Evolutionary conservation across 129 eudicot species (phyloP).

Genomic region (Deinandra increscens): DNA sequence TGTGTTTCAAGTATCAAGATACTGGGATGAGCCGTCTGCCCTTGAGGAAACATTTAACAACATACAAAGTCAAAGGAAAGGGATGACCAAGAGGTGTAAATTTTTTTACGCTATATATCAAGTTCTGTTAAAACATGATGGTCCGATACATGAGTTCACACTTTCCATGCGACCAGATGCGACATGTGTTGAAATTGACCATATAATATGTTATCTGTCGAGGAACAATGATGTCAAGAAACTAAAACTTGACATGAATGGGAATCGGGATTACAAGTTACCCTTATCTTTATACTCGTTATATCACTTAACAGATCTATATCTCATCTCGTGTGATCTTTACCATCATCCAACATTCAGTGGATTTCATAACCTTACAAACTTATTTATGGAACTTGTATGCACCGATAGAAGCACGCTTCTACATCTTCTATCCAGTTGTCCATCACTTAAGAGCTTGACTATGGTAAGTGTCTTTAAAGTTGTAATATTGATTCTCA

Average conservation of each 20-base stretch:
- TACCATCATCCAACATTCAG: background rate
- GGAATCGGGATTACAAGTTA: background rate
- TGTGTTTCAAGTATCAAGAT: background rate
- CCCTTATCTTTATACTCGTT: background rate
- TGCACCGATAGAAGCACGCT: background rate
- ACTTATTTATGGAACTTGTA: background rate
- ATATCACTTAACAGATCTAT: background rate
- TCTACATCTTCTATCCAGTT: slow-evolving; percentile 4
- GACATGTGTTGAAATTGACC: slow-evolving; percentile 17
- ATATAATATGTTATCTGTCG: background rate
- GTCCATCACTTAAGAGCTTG: slow-evolving; percentile 16
- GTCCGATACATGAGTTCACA: slow-evolving; percentile 6
- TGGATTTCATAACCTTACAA: slow-evolving; percentile 11
- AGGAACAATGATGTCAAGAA: background rate
- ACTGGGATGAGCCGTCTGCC: background rate
- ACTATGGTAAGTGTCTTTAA: too few relatives aligned
- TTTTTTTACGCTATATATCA: slow-evolving; percentile 11
- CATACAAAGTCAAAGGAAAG: background rate
- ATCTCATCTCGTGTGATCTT: background rate
- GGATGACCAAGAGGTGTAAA: background rate
- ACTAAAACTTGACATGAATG: background rate
- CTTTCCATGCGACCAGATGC: background rate
- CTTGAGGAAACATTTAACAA: background rate
- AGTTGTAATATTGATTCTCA: background rate
- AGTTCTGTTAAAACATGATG: background rate